Evolutionary conservation across 2,329 filamentous ascomycete genomes (phyloP), one percentile per base, ranked within the genome.

Genomic region (Sclerotinia subarctica): DNA sequence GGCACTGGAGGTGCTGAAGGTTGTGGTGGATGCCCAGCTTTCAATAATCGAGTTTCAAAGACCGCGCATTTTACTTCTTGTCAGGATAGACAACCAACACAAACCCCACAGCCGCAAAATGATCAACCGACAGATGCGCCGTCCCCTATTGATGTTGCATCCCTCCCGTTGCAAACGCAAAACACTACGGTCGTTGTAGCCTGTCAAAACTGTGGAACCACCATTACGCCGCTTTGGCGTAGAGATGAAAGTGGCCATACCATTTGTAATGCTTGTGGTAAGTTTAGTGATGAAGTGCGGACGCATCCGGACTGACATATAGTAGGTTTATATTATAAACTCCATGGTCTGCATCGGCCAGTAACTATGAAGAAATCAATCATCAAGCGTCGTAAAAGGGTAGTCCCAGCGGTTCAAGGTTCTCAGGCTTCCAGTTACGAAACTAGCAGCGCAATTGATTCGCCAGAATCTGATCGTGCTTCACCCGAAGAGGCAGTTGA

Each of bases 361-460:
- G 92, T 95, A 6, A 93, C 93, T n/a, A 98, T 99, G 95, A 99
- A 98, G 80, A 98, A 97, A 79, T 91, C 93, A 3, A 91, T 96
- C 35, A 99, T 99, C 78, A 98, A 99, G 80, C 88, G 95, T 70
- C 86, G 95, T 70, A 98, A 98, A 83, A 89, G 95, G 69, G 93
- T 98, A 7, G 94, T 98, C 54, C 94, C 94, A 24, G 93, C 91
- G 24, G 81, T 85, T 60, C 84, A 82, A 24, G 78, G 78, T 3
- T 73, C 73, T 1, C 80, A 81, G 64, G 77, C 76, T 35, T 74
- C 83, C 60, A 78, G 81, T 57, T 81, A 83, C 47, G 85, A 88
- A 44, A 82, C 79, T 8, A 79, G 81, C 17, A 72, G 66, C 64
- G 70, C 74, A 11, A 73, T 74, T 63, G 76, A 71, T 58, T 78